Conservation (phyloP, 1,284 basidiomycete genomes). For the Sporisorium sorghi region DNA sequence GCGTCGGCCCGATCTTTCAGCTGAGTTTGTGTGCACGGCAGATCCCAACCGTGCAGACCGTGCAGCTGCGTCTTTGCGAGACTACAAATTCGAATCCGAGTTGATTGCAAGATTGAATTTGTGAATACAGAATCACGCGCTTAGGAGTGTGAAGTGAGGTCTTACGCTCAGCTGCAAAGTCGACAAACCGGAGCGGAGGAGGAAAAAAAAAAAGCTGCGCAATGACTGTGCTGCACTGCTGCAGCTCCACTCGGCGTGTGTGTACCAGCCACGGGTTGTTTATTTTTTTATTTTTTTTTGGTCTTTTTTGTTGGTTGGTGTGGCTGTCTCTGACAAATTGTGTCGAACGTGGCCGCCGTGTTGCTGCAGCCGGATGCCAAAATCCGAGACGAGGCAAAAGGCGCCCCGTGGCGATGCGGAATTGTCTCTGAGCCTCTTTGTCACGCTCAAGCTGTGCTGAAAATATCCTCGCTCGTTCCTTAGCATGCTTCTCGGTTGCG, state of each 20-base stretch:
- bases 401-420: slow-evolving; percentile 1
- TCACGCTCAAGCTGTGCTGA: background rate
- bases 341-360: too few species aligned
- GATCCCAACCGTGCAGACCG: slow-evolving; percentile 8
- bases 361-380: slow-evolving; percentile 13
- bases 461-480: background rate
- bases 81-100: too few species aligned
- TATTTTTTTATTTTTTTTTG: background rate
- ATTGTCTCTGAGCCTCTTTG: too few species aligned
- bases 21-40: slow-evolving; percentile 3
- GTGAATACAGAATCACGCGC: background rate
- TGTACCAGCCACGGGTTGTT: slow-evolving; percentile 3
- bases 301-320: background rate
- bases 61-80: too few species aligned
- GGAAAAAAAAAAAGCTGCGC: background rate
- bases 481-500: background rate
- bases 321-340: slow-evolving; percentile 23
- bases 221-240: background rate
- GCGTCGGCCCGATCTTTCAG: slow-evolving; percentile 8
- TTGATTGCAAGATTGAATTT: too few species aligned
- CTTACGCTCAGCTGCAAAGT: too few species aligned
- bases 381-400: slow-evolving; percentile 18
- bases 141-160: background rate
- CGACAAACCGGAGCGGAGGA: slow-evolving; percentile 1
- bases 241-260: too few species aligned